These are phyloP conservation scores for Bacidia rubella DNA, from an alignment of 495 filamentous ascomycete species.

Conservation along the genomic window DNA sequence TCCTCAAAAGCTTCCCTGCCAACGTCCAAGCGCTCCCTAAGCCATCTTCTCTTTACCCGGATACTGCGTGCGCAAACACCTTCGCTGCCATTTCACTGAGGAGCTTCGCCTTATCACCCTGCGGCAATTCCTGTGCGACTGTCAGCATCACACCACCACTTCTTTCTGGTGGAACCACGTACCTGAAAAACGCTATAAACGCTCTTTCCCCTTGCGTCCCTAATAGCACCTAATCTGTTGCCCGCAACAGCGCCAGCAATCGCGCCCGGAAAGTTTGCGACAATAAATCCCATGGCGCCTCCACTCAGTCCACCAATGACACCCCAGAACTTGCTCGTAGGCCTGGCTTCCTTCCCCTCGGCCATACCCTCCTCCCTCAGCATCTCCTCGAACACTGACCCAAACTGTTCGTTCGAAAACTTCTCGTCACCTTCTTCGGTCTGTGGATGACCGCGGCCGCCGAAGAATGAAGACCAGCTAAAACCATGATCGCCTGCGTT, in stretches of 20 bases:
- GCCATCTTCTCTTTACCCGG: background rate
- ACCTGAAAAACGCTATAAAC: constrained; percentile 77
- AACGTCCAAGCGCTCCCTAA: no score
- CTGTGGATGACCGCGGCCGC: constrained; percentile 31
- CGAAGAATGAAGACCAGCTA: constrained; percentile 46
- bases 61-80: constrained; percentile 46
- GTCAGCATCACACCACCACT: constrained; percentile 1
- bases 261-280: constrained; percentile 79
- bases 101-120: constrained; percentile 62
- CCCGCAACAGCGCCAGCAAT: constrained; percentile 87
- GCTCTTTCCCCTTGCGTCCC: constrained; percentile 86
- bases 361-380: constrained; percentile 82
- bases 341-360: constrained; percentile 36
- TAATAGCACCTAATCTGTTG: constrained; percentile 73
- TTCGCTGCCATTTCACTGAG: constrained; percentile 61
- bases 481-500: constrained; percentile 27
- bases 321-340: constrained; percentile 72
- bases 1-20: no score
- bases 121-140: constrained; percentile 50
- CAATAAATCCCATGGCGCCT: constrained; percentile 85
- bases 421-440: constrained; percentile 34
- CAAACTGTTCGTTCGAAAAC: constrained; percentile 67
- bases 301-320: constrained; percentile 76
- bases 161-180: background rate
- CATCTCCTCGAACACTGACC: constrained; percentile 94